A percentile compares a stretch with the other conserved stretches of the same genome.
Evolutionary conservation across 768 basidiomycete genomes (phyloP).

Genomic region (Trametes coccinea): DNA sequence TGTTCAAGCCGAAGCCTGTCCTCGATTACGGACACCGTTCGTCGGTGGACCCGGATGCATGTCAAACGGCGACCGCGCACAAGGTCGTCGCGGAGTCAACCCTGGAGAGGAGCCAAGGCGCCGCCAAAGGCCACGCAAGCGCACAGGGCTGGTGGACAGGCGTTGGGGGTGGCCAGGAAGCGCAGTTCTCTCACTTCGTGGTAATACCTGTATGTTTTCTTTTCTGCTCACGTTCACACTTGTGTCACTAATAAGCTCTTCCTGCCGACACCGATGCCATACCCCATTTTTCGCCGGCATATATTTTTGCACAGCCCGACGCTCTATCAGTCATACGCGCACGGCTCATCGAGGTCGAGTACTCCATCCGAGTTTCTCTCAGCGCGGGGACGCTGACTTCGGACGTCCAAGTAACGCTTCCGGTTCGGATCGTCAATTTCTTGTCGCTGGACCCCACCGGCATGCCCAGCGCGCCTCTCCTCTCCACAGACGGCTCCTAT

Average conservation of each 20-base stretch:
- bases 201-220: slow-evolving; percentile 63
- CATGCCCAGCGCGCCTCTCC: slow-evolving; percentile 43
- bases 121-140: slow-evolving; percentile 68
- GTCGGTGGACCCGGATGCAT: slow-evolving; percentile 54
- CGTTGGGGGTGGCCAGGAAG: slow-evolving; percentile 58
- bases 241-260: not conserved
- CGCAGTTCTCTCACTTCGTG: slow-evolving; percentile 69
- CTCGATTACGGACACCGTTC: slow-evolving; percentile 30
- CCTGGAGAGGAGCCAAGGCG: slow-evolving; percentile 65
- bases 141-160: slow-evolving; percentile 92
- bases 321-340: slow-evolving; percentile 68
- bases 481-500: slow-evolving; percentile 18
- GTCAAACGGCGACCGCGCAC: slow-evolving; percentile 58
- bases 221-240: not conserved
- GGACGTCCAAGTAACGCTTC: slow-evolving; percentile 70
- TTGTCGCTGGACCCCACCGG: slow-evolving; percentile 72
- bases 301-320: slow-evolving; percentile 50
- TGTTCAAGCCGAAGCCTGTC: slow-evolving; percentile 57
- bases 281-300: no score
- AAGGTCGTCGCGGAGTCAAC: slow-evolving; percentile 67
- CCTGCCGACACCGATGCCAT: not conserved
- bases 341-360: slow-evolving; percentile 74
- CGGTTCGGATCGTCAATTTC: slow-evolving; percentile 79
- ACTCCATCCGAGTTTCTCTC: slow-evolving; percentile 65
- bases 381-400: slow-evolving; percentile 58